Evolutionary conservation across 2,329 filamentous ascomycete species (phyloP), one percentile per base, ranked within the genome.

Genomic region (Achaetomium macrosporum): DNA sequence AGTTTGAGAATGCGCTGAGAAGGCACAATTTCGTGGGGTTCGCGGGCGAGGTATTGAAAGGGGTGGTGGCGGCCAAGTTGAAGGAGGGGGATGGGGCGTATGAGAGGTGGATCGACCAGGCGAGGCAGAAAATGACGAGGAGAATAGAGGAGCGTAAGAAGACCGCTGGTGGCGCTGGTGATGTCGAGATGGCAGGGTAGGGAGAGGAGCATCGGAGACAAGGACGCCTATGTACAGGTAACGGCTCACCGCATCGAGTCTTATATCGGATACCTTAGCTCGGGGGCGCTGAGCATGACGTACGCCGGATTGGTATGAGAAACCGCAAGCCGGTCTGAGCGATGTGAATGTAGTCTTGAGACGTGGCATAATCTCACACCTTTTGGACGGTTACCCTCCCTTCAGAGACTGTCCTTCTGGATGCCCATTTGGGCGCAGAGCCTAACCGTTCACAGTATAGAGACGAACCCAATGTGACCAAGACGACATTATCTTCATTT

Each of bases 1-100:
- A 84, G 66, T 96, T 93, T 78, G 93, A 99, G 78, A 99, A 99
- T 71, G 87, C 90, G 11, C 75, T 99, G 64, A 75, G 93, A 56
- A 76, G 88, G 63, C 92, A 96, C 70, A 99, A 99, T 71, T 99
- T 99, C 73, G 88, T 99, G 0, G 92, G 90, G 0, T 96, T 99
- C 64, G 87, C 92, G 3, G 90, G 89, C 12, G 90, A 96, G 74
- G 76, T 96, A 56, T 73, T 96, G 62, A 95, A 93, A 75, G 87
- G 84, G 1, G 92, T 96, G 4, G 87, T 90, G n/a, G 77, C 72
- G 59, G 69, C 73, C 56, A 96, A 95, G 76, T 67, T 95, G 39
- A 74, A 76, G 55, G 78, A 85, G 58, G 85, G 78, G 2, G 74
- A 79, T 2, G 79, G 74, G 12, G 83, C 76, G 12, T 93, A 92